phyloP scores from a whole-genome alignment of 441 rosid genomes.

The Syzygium malaccense region DNA sequence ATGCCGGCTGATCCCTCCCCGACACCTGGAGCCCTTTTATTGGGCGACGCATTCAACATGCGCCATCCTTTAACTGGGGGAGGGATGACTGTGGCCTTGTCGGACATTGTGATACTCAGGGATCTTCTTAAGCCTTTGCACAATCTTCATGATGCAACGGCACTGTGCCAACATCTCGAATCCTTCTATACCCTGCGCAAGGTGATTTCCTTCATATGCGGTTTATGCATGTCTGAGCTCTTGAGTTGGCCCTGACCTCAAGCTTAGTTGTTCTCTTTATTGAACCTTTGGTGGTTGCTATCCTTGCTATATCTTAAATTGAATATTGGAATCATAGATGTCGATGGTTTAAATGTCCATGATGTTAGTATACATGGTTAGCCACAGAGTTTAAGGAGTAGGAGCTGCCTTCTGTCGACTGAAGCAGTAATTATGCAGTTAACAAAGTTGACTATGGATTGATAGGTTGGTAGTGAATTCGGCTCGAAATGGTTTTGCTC shows the following conservation, averaged over 20 bases:
- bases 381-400: not conserved
- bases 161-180: conserved; percentile 37
- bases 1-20: conserved; percentile 57
- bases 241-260: not conserved
- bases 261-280: not conserved
- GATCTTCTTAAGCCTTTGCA: conserved; percentile 34
- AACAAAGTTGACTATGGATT: not conserved
- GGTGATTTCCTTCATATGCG: conserved; percentile 19
- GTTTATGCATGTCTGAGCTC: not conserved
- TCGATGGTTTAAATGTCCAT: not conserved
- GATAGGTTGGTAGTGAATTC: not conserved
- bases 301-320: not conserved
- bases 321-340: not conserved
- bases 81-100: conserved; percentile 58
- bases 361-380: not conserved
- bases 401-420: not conserved
- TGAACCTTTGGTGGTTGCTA: not conserved
- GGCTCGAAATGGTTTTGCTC: not conserved
- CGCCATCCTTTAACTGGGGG: conserved; percentile 62
- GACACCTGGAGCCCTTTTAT: conserved; percentile 45
- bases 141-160: conserved; percentile 30
- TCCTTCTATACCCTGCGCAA: conserved; percentile 54
- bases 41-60: conserved; percentile 66
- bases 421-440: not conserved
- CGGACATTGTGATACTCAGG: conserved; percentile 51